Base-by-base conservation (phyloP, 768 basidiomycete species). In the Rickenella mellea region DNA sequence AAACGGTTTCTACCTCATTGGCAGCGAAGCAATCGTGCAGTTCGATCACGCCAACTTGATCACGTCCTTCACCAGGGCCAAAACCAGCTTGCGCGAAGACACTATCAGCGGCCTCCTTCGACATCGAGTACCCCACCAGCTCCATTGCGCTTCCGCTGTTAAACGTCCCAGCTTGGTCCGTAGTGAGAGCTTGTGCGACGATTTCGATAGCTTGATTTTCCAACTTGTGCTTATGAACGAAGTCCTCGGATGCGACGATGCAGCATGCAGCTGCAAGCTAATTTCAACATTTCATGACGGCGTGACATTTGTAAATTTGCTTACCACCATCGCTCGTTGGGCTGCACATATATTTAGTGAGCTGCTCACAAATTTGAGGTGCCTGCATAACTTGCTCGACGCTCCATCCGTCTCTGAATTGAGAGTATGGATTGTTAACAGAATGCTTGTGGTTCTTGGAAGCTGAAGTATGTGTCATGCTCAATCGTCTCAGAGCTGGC, bases 181-280 rank as follows among this genome's bases (percentile, higher is more conserved):
- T 91, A 27, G 68, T 63, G 27, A 89, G 62, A 2, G 69, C 71
- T 48, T 74, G 73, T 0, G 78, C 73, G 17, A 83, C 76, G 36
- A 92, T 78, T 55, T 91, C 88, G 47, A 89, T 86, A 12, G 86
- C 85, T 54, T 91, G 88, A 54, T 88, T 91, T 61, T 89, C 80
- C 7, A 90, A 74, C 10, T 67, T 63, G 50, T 87, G 78, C 1
- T 63, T 56, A 38, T 74, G 80, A 6, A 91, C 83, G 51, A 90
- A 90, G 27, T 71, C 73, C 54, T 89, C 86, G 0, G 83, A 85
- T 4, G 78, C 85, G 21, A 91, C 67, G 41, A 91, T 70, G 45
- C 82, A 83, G 49, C 79, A 80, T 2, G 82, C 83, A 19, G 81
- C 82, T 17, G 81, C 81, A 49, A 86, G 81, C 83, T 83, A 37